These are phyloP conservation scores for Pseudoperonospora humuli DNA, from an alignment of 352 stramenopile genomes.

Conservation along the genomic window DNA sequence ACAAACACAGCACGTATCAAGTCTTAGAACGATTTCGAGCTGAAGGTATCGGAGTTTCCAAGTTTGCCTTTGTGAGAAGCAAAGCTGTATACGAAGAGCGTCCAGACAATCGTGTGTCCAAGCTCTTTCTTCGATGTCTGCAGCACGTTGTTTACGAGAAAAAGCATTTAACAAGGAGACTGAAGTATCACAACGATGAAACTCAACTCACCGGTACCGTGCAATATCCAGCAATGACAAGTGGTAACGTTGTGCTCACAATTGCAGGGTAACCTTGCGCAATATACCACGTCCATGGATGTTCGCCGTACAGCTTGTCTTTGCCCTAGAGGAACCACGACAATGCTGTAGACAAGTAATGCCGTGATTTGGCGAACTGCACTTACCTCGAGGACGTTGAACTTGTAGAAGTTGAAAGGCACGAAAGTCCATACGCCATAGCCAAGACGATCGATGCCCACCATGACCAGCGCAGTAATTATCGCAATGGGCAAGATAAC, in stretches of 20 bases:
- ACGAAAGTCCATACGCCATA: conserved; percentile 85
- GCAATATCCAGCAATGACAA: conserved; percentile 47
- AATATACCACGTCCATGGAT: conserved; percentile 84
- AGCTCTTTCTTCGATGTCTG: conserved; percentile 61
- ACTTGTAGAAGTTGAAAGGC: conserved; percentile 80
- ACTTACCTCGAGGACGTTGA: conserved; percentile 75
- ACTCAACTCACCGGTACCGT: conserved; percentile 36
- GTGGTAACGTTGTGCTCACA: conserved; percentile 42
- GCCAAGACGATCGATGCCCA: conserved; percentile 63
- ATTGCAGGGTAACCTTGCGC: conserved; percentile 68
- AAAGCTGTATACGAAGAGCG: conserved; percentile 71
- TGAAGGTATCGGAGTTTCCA: background rate
- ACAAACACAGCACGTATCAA: background rate
- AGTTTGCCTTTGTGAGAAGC: conserved; percentile 68
- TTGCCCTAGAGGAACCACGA: conserved; percentile 74
- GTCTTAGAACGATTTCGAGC: background rate
- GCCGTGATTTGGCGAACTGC: background rate
- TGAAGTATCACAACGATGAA: background rate
- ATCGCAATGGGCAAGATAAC: conserved; percentile 55
- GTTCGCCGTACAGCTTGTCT: conserved; percentile 70
- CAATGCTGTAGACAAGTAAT: too few species aligned
- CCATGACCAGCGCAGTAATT: conserved; percentile 41
- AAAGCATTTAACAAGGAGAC: background rate
- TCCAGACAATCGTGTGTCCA: conserved; percentile 52
- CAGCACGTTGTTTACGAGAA: background rate